These are phyloP conservation scores for Solanum habrochaites DNA, from an alignment of 257 asterid genomes.

Conservation along the genomic window DNA sequence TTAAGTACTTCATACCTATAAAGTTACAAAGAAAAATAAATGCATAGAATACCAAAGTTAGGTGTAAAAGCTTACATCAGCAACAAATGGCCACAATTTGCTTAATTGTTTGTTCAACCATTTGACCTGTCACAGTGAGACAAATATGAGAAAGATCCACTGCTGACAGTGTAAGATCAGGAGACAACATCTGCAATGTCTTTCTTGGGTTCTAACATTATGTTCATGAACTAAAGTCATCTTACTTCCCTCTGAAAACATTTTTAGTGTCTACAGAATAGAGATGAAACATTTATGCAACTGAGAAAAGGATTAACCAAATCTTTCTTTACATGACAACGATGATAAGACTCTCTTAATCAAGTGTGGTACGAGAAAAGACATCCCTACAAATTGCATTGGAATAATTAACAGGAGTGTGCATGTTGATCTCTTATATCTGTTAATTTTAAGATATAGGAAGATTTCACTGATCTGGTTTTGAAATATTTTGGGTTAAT, in stretches of 20 bases:
- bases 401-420: neutral
- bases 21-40: neutral
- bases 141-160: neutral
- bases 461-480: neutral
- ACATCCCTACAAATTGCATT: neutral
- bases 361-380: neutral
- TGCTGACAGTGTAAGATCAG: neutral
- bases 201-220: neutral
- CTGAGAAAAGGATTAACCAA: neutral
- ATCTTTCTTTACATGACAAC: neutral
- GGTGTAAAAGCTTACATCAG: constrained; percentile 64
- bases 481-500: neutral
- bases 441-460: neutral
- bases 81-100: constrained; percentile 93
- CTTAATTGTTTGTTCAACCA: constrained; percentile 91
- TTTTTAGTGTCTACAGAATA: neutral
- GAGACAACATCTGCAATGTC: neutral
- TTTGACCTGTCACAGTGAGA: constrained; percentile 58
- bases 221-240: neutral
- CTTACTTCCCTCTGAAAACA: neutral
- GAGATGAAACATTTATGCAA: neutral
- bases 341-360: neutral
- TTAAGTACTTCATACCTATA: neutral
- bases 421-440: neutral
- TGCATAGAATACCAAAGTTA: neutral